phyloP scores from a whole-genome alignment of 768 basidiomycete genomes.

The Leucosporidium scottii region DNA sequence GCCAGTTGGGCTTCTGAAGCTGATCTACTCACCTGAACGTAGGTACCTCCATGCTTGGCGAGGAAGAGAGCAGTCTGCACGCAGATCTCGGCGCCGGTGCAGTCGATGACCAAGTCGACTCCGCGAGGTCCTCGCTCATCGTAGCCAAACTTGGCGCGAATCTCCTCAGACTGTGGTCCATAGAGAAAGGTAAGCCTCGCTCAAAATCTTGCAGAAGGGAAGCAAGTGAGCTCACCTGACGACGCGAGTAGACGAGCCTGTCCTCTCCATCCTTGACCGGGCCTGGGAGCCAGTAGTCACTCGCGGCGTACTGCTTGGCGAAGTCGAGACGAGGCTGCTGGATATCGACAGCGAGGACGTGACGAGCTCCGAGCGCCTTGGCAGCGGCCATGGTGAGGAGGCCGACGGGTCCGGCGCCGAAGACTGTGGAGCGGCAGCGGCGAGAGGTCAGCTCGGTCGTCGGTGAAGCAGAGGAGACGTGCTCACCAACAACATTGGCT shows the following conservation, averaged over 20 bases:
- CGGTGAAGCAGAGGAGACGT: slow-evolving; percentile 63
- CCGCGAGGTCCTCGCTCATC: slow-evolving; percentile 61
- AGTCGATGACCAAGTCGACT: slow-evolving; percentile 83
- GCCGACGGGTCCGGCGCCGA: slow-evolving; percentile 61
- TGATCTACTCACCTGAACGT: slow-evolving; percentile 26
- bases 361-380: slow-evolving; percentile 77
- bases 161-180: slow-evolving; percentile 55
- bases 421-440: not conserved
- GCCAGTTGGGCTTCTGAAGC: no score
- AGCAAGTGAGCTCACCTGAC: not conserved
- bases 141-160: slow-evolving; percentile 61
- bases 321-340: slow-evolving; percentile 67
- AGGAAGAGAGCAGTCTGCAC: slow-evolving; percentile 77
- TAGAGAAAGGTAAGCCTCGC: not conserved
- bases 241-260: slow-evolving; percentile 59
- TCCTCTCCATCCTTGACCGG: slow-evolving; percentile 58
- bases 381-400: slow-evolving; percentile 87
- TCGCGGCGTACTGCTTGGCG: slow-evolving; percentile 75
- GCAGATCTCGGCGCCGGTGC: slow-evolving; percentile 85
- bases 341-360: slow-evolving; percentile 64
- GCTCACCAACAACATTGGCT: slow-evolving; percentile 56
- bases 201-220: not conserved
- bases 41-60: slow-evolving; percentile 63
- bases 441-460: not conserved
- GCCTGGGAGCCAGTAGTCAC: slow-evolving; percentile 54